Evolutionary conservation across 306 rosid species (phyloP).

Genomic region (Fagus sylvatica): DNA sequence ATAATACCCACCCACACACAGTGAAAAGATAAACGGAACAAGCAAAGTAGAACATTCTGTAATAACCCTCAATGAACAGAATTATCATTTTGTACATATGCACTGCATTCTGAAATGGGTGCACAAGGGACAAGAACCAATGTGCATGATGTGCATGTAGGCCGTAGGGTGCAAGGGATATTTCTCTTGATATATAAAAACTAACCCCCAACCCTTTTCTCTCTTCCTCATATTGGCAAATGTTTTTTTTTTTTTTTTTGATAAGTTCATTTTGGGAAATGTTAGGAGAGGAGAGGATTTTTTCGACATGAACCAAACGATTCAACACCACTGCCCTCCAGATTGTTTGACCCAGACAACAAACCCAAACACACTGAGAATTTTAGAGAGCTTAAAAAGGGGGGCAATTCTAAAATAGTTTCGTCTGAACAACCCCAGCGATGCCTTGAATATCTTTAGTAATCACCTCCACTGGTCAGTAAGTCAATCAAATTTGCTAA

Average conservation of each 20-base stretch:
- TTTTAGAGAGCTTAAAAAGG: background rate
- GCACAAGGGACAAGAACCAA: background rate
- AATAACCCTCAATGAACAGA: background rate
- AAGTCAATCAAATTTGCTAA: background rate
- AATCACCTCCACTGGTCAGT: background rate
- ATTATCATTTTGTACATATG: background rate
- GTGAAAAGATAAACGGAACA: background rate
- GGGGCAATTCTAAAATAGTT: background rate
- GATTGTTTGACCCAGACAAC: background rate
- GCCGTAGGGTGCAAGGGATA: background rate
- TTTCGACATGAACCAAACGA: background rate
- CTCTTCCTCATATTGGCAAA: background rate
- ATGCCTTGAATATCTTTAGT: conserved; percentile 1
- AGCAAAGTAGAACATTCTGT: background rate
- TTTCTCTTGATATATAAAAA: background rate
- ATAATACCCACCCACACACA: background rate
- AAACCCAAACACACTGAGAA: background rate
- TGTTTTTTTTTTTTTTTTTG: background rate
- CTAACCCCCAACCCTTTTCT: background rate
- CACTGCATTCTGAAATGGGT: background rate
- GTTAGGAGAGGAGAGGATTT: no score
- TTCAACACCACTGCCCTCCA: background rate
- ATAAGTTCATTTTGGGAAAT: no score
- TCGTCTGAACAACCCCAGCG: background rate
- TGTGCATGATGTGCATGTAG: background rate